Evolutionary conservation across 441 rosid genomes (phyloP), one percentile per base, ranked within the genome.

Genomic region (Biscutella laevigata): DNA sequence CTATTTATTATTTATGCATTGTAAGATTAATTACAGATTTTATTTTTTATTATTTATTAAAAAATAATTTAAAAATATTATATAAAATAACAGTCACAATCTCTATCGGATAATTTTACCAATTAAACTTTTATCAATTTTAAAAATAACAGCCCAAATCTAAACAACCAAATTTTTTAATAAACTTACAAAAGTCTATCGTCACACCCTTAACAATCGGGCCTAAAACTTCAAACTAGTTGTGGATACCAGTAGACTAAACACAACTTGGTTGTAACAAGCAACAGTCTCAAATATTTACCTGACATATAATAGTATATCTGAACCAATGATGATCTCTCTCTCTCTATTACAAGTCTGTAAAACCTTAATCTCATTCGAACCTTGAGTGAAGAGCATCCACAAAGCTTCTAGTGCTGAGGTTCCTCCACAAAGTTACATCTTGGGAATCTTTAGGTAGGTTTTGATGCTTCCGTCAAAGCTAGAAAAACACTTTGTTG

Each of bases 401-500:
- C 48, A 37, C 13, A 5, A 21, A 44, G 33, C 67, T 44, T 35
- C 10, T 19, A 11, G 32, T 35, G 19, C 0, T 52, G 2, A 7
- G 4, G 9, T 44, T 45, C 27, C 45, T 17, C 52, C 46, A 13
- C 7, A 14, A 10, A 42, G 38, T 39, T 60, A 41, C 52, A 52
- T 24, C 33, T 42, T 54, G 29, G 17, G 13, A 49, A 46, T 28
- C 11, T 42, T 66, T 22, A 67, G 8, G 53, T 27, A 27, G 63
- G 53, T 61, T 74, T 82, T 34, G 76, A 73, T 4, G 71, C 82
- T 68, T 76, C 68, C 24, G 71, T 59, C 41, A 89, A 70, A 61
- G 88, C 77, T 53, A 75, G 74, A 27, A 78, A 80, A 40, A 77
- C 87, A 15, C 60, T 74, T 53, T 80, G 76, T 41, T 66, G 48